Conservation (phyloP, 495 filamentous ascomycete species). For the Penicillium pulvis region DNA sequence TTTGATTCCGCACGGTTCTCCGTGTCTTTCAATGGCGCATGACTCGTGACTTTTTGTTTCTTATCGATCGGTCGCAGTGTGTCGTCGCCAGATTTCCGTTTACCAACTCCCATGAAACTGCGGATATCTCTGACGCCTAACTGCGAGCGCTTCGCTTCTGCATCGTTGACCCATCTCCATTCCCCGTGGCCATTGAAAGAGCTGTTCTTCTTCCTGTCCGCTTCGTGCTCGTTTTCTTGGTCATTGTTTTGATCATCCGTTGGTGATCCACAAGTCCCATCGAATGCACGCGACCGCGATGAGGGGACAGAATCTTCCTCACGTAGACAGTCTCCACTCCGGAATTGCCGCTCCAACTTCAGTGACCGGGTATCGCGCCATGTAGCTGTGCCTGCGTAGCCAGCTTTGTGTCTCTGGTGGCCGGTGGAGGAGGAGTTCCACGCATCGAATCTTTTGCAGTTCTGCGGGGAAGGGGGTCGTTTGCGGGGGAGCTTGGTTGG, state of each 20-base stretch:
- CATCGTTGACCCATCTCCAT: slow-evolving; percentile 21
- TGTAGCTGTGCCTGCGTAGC: slow-evolving; percentile 56
- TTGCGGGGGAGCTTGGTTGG: background rate
- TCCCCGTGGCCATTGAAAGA: slow-evolving; percentile 12
- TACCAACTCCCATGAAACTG: slow-evolving; percentile 36
- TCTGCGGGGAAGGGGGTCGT: slow-evolving; percentile 18
- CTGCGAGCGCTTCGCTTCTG: slow-evolving; percentile 18
- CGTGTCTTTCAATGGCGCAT: no score
- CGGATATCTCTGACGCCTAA: slow-evolving; percentile 43
- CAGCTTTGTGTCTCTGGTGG: slow-evolving; percentile 73
- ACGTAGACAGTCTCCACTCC: slow-evolving; percentile 22
- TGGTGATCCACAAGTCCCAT: slow-evolving; percentile 15
- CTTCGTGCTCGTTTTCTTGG: background rate
- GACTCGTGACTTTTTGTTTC: background rate
- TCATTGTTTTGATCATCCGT: background rate
- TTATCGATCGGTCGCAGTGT: slow-evolving; percentile 13
- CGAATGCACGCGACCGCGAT: slow-evolving; percentile 17
- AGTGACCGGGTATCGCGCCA: slow-evolving; percentile 69
- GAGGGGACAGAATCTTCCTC: slow-evolving; percentile 1
- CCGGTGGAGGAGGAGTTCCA: slow-evolving; percentile 83
- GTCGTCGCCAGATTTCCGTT: slow-evolving; percentile 26
- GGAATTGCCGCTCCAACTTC: slow-evolving; percentile 72
- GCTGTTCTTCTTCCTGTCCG: background rate
- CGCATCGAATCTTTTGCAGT: slow-evolving; percentile 65
- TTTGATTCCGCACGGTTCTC: background rate